Conservation (phyloP, 352 stramenopile genomes). For the Phytophthora sansomeana region DNA sequence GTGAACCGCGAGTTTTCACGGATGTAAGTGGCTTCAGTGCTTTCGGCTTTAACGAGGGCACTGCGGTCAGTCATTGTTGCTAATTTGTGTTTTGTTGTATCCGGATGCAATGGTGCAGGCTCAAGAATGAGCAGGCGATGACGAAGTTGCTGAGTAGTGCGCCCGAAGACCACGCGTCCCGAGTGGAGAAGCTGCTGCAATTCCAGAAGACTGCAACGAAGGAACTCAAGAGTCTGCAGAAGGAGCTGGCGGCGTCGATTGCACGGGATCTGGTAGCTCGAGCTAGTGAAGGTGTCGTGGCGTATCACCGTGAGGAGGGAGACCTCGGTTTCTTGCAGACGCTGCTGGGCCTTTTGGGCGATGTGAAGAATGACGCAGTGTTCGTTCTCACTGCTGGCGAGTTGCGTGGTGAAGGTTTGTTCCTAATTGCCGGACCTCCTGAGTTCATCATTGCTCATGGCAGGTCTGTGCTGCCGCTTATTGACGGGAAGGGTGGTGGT, state of each 20-base stretch:
- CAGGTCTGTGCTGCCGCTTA: conserved; percentile 58
- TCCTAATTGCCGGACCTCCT: conserved; percentile 68
- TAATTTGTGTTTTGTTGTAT: background rate
- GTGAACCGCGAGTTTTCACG: conserved; percentile 80
- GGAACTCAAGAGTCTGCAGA: conserved; percentile 76
- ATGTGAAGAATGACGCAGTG: conserved; percentile 45
- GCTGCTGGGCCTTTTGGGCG: conserved; percentile 55
- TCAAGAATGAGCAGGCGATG: conserved; percentile 69
- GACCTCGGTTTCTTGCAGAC: conserved; percentile 79
- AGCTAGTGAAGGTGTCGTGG: conserved; percentile 40
- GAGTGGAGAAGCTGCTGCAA: conserved; percentile 71
- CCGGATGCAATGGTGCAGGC: too few relatives aligned
- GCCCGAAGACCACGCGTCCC: conserved; percentile 68
- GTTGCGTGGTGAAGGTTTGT: conserved; percentile 59
- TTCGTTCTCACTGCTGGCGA: conserved; percentile 67
- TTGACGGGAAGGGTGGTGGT: conserved; percentile 79
- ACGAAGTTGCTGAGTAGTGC: conserved; percentile 80
- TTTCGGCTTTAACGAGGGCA: background rate
- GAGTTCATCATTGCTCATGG: conserved; percentile 66
- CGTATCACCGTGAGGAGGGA: conserved; percentile 68
- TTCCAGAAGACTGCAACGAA: conserved; percentile 67
- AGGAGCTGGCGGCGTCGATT: conserved; percentile 67
- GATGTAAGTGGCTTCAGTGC: conserved; percentile 57
- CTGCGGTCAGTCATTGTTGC: background rate
- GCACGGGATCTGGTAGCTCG: conserved; percentile 53